Evolutionary conservation across 164 flowering plant genomes (phyloP), one percentile per base, ranked within the genome.

Genomic region (Vitis rupestris): DNA sequence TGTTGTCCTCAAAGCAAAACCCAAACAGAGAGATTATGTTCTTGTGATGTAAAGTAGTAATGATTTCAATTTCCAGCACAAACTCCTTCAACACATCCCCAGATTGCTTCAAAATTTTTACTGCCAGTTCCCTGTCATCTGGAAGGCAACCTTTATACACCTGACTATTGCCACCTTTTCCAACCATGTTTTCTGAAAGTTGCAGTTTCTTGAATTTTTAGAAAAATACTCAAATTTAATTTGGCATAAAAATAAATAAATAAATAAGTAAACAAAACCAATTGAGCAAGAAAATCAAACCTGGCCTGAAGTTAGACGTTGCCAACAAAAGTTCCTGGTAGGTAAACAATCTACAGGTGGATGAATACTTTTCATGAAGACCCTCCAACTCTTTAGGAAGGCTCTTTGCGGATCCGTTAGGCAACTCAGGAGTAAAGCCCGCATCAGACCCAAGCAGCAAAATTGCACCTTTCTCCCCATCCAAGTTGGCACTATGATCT

Each of bases 91-190:
- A 48, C 5, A 80, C 84, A 74, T 91, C 86, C 68, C 78, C 88
- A 27, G 95, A 89, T 58, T 88, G 85, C 77, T 93, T 93, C 76
- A 96, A 80, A 66, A 88, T 83, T 72, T 96, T 96, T 72, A 96
- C 97, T 0, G 99, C 99, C 70, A 96, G 65, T 74, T 96, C 90
- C 74, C 82, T 86, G 49, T 96, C 94, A 78, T 85, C 92, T 8
- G 95, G 86, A 70, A 96, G 88, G 73, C 65, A 74, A 10, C 99
- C 97, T 80, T 67, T 84, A 74, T 89, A 96, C 70, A 96, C 99
- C 68, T 68, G 71, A 74, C 99, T 90, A 68, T 83, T 88, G 7
- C 99, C 99, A 65, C 99, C 99, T 78, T 76, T 90, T 3, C 99
- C 99, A 72, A 96, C 82, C 86, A 96, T 54, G 67, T 88, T 87